A percentile compares a stretch with the other conserved stretches of the same genome.
phyloP scores from a whole-genome alignment of 2,329 filamentous ascomycete genomes.

The Orbilia oligospora region DNA sequence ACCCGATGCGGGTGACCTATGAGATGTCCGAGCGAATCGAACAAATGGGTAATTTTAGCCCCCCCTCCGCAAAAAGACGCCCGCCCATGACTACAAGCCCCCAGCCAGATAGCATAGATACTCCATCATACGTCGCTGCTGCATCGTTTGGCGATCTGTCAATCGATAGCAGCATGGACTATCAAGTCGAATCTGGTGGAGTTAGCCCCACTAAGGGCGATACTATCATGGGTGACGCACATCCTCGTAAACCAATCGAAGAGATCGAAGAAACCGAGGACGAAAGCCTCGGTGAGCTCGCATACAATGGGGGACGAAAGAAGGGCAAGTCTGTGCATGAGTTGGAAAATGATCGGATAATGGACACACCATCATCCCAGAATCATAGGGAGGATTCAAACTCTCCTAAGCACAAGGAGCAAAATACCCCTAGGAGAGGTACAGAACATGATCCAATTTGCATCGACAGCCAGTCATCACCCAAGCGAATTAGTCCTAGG shows the following conservation, averaged over 20 bases:
- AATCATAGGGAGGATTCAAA: constrained; percentile 3
- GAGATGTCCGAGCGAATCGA: background rate
- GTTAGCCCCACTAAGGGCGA: constrained; percentile 17
- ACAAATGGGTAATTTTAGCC: background rate
- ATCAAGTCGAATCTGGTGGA: background rate
- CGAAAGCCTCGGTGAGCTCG: background rate
- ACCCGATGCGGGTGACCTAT: background rate
- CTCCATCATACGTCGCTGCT: constrained; percentile 29
- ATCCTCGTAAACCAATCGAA: background rate
- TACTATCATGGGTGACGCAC: constrained; percentile 11
- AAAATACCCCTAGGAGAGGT: constrained; percentile 25
- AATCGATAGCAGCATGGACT: constrained; percentile 4
- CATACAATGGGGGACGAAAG: constrained; percentile 2
- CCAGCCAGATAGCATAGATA: constrained; percentile 1
- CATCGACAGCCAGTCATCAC: constrained; percentile 53
- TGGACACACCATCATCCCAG: constrained; percentile 45
- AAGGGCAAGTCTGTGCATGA: constrained; percentile 46
- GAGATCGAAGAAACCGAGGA: constrained; percentile 51
- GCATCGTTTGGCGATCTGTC: constrained; percentile 30
- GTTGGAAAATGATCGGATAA: constrained; percentile 44
- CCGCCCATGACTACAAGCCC: too few species aligned
- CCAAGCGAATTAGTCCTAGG: constrained; percentile 26
- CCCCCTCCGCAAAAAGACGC: background rate
- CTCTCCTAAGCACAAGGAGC: background rate
- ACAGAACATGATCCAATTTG: constrained; percentile 44